Conservation (phyloP, 2,329 filamentous ascomycete genomes). For the Xylaria polymorpha region DNA sequence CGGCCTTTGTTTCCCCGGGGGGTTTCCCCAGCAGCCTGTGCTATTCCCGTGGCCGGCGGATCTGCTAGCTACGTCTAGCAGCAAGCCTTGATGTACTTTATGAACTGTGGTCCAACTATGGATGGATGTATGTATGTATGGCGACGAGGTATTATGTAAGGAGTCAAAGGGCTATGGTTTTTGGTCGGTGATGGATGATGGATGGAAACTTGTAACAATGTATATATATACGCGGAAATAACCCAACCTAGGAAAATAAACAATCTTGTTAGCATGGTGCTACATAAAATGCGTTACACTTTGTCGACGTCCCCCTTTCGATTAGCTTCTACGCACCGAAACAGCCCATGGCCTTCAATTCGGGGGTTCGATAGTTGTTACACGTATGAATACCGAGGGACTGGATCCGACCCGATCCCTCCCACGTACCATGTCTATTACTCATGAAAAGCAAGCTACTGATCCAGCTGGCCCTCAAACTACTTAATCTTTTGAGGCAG, state of each 20-base stretch:
- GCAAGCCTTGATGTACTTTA: slow-evolving; percentile 5
- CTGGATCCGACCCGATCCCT: too few species aligned
- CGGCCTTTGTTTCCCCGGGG: slow-evolving; percentile 46
- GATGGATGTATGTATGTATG: too few species aligned
- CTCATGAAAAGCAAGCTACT: too few species aligned
- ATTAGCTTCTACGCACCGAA: neutral
- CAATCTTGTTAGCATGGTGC: neutral
- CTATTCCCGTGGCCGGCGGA: slow-evolving; percentile 48
- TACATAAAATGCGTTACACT: neutral
- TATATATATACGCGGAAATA: slow-evolving; percentile 1
- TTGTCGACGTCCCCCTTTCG: neutral
- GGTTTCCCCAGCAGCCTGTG: slow-evolving; percentile 36
- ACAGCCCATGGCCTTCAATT: neutral
- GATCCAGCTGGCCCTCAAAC: too few species aligned
- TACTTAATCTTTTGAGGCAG: too few species aligned
- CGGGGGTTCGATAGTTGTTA: neutral
- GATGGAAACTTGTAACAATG: neutral
- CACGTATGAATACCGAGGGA: too few species aligned
- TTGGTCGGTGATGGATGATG: slow-evolving; percentile 7
- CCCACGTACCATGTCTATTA: too few species aligned
- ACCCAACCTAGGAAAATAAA: slow-evolving; percentile 2
- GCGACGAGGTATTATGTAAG: neutral
- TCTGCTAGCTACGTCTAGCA: slow-evolving; percentile 35
- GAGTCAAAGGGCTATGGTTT: neutral
- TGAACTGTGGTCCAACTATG: too few species aligned